Percentiles rank a stretch among this genome's conserved stretches.
Evolutionary conservation across 2,329 filamentous ascomycete genomes (phyloP).

Genomic region (Colletotrichum tropicicola): DNA sequence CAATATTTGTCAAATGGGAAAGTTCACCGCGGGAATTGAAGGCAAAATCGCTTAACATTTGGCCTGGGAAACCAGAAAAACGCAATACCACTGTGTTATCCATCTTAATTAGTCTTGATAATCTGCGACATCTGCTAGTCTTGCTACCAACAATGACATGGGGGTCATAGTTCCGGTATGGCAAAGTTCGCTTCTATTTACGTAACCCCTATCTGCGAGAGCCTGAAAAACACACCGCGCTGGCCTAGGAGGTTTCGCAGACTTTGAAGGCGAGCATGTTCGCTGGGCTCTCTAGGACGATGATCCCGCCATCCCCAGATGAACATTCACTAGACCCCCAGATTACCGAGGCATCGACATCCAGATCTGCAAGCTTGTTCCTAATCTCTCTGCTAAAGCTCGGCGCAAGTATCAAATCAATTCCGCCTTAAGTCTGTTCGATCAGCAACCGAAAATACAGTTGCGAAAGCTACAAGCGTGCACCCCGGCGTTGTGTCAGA

Average conservation of each 20-base stretch:
- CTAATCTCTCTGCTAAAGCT: conserved; percentile 11
- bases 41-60: too few relatives aligned
- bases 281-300: conserved; percentile 12
- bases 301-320: conserved; percentile 8
- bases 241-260: neutral
- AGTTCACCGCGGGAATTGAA: too few relatives aligned
- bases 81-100: too few relatives aligned
- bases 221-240: neutral
- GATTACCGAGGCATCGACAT: conserved; percentile 27
- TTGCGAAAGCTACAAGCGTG: conserved; percentile 23
- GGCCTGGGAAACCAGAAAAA: too few relatives aligned
- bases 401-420: too few relatives aligned
- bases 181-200: too few relatives aligned
- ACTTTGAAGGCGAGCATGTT: conserved; percentile 17
- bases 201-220: too few relatives aligned
- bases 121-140: too few relatives aligned
- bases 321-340: conserved; percentile 23
- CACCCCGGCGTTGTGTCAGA: conserved; percentile 20
- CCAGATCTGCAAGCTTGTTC: conserved; percentile 23
- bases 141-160: too few relatives aligned
- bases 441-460: neutral
- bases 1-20: too few relatives aligned
- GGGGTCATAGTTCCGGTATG: too few relatives aligned
- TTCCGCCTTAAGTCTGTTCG: neutral
- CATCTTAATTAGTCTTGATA: too few relatives aligned